Percentiles rank a stretch among this genome's conserved stretches.
These are phyloP conservation scores for Aechmea fasciata DNA, from an alignment of 176 grass and related monocot species.

Conservation along the genomic window DNA sequence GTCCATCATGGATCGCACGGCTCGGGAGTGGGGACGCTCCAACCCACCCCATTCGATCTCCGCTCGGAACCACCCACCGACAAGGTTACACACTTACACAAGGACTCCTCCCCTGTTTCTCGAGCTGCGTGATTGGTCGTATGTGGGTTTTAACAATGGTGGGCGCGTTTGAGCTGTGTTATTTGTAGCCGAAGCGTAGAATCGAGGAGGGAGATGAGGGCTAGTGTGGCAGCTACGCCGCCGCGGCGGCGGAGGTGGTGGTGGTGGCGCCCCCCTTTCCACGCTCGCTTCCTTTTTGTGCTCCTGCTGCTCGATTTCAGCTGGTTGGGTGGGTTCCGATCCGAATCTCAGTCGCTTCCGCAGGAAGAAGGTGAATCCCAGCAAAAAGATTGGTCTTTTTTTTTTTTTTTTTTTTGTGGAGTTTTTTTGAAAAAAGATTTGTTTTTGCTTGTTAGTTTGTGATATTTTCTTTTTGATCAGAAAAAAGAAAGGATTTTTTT, in stretches of 20 bases:
- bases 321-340: slow-evolving; percentile 21
- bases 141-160: too few relatives aligned
- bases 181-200: background rate
- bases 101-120: too few relatives aligned
- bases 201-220: background rate
- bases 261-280: background rate
- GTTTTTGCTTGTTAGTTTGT: background rate
- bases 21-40: too few relatives aligned
- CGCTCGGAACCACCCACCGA: too few relatives aligned
- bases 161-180: too few relatives aligned
- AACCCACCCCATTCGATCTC: too few relatives aligned
- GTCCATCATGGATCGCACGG: too few relatives aligned
- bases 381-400: background rate
- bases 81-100: too few relatives aligned
- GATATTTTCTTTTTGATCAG: background rate
- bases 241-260: too few relatives aligned
- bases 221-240: background rate
- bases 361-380: slow-evolving; percentile 46
- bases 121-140: too few relatives aligned
- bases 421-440: background rate
- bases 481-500: background rate
- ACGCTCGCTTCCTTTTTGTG: background rate
- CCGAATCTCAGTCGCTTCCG: slow-evolving; percentile 32
- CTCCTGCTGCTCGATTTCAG: slow-evolving; percentile 13
- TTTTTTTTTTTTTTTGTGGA: background rate